These are phyloP conservation scores for Leccinum subtestaceum DNA, from an alignment of 768 basidiomycete genomes.

Conservation along the genomic window DNA sequence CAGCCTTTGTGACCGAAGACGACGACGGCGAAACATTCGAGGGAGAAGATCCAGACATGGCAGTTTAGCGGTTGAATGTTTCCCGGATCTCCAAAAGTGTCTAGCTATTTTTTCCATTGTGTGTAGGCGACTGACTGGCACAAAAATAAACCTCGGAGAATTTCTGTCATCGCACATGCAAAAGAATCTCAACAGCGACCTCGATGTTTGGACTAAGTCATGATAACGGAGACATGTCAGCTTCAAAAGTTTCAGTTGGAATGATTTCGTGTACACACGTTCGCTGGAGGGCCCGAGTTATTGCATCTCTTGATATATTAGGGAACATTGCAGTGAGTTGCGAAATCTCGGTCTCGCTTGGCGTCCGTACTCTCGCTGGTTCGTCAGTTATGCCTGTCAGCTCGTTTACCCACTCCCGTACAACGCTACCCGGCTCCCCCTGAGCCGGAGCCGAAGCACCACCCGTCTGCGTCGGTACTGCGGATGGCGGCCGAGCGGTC, in stretches of 20 bases:
- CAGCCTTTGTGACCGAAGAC: conserved; percentile 81
- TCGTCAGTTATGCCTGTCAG: conserved; percentile 64
- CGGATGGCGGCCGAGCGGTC: conserved; percentile 47
- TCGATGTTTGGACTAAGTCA: conserved; percentile 67
- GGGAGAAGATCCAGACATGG: conserved; percentile 41
- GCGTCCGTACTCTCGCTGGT: conserved; percentile 61
- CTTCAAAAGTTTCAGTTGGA: not conserved
- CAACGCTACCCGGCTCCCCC: conserved; percentile 40
- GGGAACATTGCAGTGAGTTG: conserved; percentile 84
- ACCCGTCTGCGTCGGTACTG: conserved; percentile 24
- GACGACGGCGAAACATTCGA: conserved; percentile 53
- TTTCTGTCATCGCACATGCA: conserved; percentile 40
- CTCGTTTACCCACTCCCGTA: conserved; percentile 80
- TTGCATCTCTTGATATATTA: conserved; percentile 64
- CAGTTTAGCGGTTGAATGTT: conserved; percentile 20
- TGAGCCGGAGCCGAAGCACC: conserved; percentile 19
- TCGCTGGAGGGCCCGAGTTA: conserved; percentile 76
- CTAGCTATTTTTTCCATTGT: not conserved
- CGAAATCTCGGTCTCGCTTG: conserved; percentile 71
- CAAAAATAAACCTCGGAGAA: not conserved
- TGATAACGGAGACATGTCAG: conserved; percentile 4
- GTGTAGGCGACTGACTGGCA: not conserved
- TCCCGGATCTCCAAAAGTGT: conserved; percentile 8
- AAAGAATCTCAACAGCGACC: conserved; percentile 75
- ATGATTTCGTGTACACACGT: conserved; percentile 47